These are phyloP conservation scores for Pythium chondricola DNA, from an alignment of 352 stramenopile genomes.

Conservation along the genomic window DNA sequence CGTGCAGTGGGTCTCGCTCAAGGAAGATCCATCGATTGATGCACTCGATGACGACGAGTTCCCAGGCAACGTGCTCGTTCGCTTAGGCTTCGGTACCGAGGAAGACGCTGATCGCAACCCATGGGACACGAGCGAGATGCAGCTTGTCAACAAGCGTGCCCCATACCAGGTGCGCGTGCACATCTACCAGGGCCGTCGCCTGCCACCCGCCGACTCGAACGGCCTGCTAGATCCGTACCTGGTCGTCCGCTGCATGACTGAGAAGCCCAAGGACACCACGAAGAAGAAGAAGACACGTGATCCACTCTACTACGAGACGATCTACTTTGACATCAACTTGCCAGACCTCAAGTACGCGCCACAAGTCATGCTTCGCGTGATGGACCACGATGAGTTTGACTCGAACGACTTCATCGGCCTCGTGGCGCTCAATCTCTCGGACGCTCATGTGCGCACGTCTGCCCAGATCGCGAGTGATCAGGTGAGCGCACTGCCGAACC, in stretches of 20 bases:
- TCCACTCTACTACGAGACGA: slow-evolving; percentile 83
- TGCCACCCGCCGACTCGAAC: slow-evolving; percentile 80
- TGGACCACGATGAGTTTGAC: slow-evolving; percentile 79
- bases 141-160: slow-evolving; percentile 69
- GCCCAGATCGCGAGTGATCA: slow-evolving; percentile 46
- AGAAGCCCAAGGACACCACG: slow-evolving; percentile 66
- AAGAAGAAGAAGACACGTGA: slow-evolving; percentile 78
- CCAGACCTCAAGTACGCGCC: slow-evolving; percentile 69
- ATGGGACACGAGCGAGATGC: slow-evolving; percentile 48
- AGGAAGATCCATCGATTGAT: slow-evolving; percentile 79
- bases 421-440: slow-evolving; percentile 52
- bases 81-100: slow-evolving; percentile 68
- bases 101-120: slow-evolving; percentile 51
- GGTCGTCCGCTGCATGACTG: slow-evolving; percentile 70
- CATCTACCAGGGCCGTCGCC: slow-evolving; percentile 73
- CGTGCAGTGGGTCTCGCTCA: slow-evolving; percentile 71
- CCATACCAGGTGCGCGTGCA: slow-evolving; percentile 81
- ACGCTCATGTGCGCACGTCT: slow-evolving; percentile 63
- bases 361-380: slow-evolving; percentile 73
- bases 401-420: slow-evolving; percentile 64
- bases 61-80: slow-evolving; percentile 75
- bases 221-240: slow-evolving; percentile 81
- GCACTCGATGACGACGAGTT: slow-evolving; percentile 72
- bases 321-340: slow-evolving; percentile 84
- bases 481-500: slow-evolving; percentile 39